phyloP scores from a whole-genome alignment of 495 filamentous ascomycete genomes.

The Talaromyces thailandensis region DNA sequence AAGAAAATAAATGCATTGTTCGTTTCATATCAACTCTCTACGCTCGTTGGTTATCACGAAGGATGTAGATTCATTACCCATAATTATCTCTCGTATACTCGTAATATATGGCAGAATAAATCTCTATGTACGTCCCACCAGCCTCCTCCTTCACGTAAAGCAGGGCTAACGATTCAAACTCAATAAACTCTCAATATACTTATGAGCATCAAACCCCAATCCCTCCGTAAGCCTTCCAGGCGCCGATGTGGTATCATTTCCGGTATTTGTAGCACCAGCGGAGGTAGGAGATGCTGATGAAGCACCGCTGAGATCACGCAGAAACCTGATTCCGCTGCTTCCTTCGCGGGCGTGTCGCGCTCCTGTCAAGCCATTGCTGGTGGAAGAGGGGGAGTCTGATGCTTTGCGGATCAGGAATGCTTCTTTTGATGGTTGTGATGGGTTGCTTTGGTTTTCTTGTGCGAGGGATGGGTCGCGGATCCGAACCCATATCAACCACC shows the following conservation, averaged over 20 bases:
- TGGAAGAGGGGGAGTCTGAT: conserved; percentile 46
- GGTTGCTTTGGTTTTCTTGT: conserved; percentile 11
- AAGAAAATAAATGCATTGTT: background rate
- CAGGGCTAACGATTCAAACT: conserved; percentile 54
- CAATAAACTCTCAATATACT: conserved; percentile 77
- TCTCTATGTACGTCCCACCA: background rate
- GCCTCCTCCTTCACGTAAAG: background rate
- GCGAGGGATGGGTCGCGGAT: conserved; percentile 32
- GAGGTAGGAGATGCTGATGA: conserved; percentile 12
- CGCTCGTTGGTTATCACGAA: background rate
- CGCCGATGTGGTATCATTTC: conserved; percentile 44
- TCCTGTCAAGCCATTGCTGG: background rate
- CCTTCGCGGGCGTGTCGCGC: conserved; percentile 23
- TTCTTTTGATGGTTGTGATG: conserved; percentile 39
- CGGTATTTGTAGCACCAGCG: too few species aligned
- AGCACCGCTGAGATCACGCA: conserved; percentile 37
- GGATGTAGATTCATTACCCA: background rate
- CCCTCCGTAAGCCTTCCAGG: conserved; percentile 69
- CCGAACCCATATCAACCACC: conserved; percentile 95
- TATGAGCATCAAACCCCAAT: conserved; percentile 76
- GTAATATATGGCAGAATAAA: background rate
- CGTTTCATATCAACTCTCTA: background rate
- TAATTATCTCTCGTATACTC: background rate
- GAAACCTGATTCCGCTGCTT: conserved; percentile 35
- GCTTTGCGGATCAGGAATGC: conserved; percentile 73